Base-by-base conservation (phyloP, 768 basidiomycete genomes). In the Gelatoporia subvermispora region DNA sequence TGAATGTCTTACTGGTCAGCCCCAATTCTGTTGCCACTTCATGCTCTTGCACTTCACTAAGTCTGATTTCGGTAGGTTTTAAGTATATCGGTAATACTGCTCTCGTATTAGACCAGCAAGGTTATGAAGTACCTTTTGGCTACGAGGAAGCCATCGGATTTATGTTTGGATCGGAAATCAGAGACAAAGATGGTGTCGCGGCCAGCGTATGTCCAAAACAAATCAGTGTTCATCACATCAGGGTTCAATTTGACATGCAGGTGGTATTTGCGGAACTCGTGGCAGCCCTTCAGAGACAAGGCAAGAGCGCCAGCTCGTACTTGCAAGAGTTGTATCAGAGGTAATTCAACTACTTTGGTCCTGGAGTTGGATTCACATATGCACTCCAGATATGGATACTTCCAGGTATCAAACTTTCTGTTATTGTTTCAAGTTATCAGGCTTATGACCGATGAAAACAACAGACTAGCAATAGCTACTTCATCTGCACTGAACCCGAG, bases 141-240 rank as follows among this genome's bases (percentile, higher is more conserved):
- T 94, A 94, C 59, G 92, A 94, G 60, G 92, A 94, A 66, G 92
- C 93, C 1, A 93, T 94, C 47, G 92, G 92, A 3, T 94, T 79
- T 61, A 93, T 93, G 89, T 82, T 91, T 64, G 88, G 88, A 22
- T 70, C 78, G 13, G 71, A 81, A 22, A 79, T 93, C 55, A 74
- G 86, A 31, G 92, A 94, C 63, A 94, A 94, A 62, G 92, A 94
- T 61, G 92, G 92, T 2, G 79, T 94, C 44, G 78, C 86, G 43
- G 89, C 90, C 4, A 81, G 84, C 20, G 91, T 91, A 56, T 57
- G 65, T 58, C 2, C 8, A 23, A 16, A n/a, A 35, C 15, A 2
- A 16, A 13, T 35, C 22, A 11, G 4, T 22, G 13, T 22, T 13
- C 11, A 31, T 37, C 0, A 44, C 16, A 7, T 20, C 3, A 31